A percentile compares a stretch with the other conserved stretches of the same genome.
Evolutionary conservation across 2,329 filamentous ascomycete species (phyloP).

Genomic region (Botrytis aclada): DNA sequence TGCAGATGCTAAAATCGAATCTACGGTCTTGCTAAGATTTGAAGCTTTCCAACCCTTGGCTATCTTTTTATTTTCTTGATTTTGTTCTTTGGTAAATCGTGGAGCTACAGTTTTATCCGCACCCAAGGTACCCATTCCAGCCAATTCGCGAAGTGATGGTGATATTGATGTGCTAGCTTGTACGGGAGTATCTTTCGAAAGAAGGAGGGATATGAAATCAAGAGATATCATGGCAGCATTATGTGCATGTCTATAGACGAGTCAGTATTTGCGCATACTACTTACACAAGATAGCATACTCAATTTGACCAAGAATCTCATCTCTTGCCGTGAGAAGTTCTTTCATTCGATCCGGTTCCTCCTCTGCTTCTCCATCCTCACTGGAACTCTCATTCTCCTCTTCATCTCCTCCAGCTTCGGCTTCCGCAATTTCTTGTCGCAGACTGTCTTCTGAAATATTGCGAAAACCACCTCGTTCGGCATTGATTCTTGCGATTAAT

Average conservation of each 20-base stretch:
- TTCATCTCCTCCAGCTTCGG: constrained; percentile 29
- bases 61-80: constrained; percentile 55
- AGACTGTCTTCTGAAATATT: constrained; percentile 72
- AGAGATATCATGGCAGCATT: constrained; percentile 67
- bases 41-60: constrained; percentile 74
- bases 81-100: constrained; percentile 53
- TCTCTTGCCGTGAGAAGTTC: constrained; percentile 47
- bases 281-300: constrained; percentile 43
- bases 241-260: constrained; percentile 42
- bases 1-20: constrained; percentile 70
- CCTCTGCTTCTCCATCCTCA: constrained; percentile 49
- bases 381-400: constrained; percentile 44
- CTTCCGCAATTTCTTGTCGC: constrained; percentile 60
- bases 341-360: constrained; percentile 39
- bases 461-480: constrained; percentile 77
- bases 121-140: constrained; percentile 73
- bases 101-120: constrained; percentile 62
- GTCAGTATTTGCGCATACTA: constrained; percentile 22
- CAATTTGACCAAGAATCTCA: constrained; percentile 56
- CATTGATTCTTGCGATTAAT: constrained; percentile 75
- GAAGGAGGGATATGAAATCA: constrained; percentile 78
- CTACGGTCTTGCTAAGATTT: constrained; percentile 70
- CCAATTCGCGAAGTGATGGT: constrained; percentile 63
- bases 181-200: constrained; percentile 76
- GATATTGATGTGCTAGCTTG: constrained; percentile 70